Base-by-base conservation (phyloP, 225 moss, liverwort and hornwort species). In the Asterella californica region DNA sequence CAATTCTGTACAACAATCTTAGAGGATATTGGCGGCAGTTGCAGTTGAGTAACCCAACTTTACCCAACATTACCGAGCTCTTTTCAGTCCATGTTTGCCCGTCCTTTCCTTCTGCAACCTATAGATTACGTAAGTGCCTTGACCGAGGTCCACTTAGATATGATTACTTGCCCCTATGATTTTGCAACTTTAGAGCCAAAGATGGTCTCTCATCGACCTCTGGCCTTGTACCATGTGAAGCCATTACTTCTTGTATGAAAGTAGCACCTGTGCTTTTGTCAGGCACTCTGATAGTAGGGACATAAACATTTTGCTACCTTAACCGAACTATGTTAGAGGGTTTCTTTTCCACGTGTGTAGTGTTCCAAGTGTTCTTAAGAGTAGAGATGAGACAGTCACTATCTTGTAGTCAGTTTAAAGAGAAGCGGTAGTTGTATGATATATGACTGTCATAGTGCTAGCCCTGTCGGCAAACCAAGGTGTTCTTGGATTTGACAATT, bases 171-270 rank as follows among this genome's bases (percentile, higher is more conserved):
- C 55, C 37, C 66, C 55, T 79, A n/a, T 48, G 69, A 36, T 79
- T 78, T 79, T 70, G 69, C 34, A 68, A 70, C 70, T 42, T 53
- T 70, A 45, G 46, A 74, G 65, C 74, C 64, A 64, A 49, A 55
- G 59, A 68, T 49, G 72, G 62, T 74, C 62, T n/a, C 22, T 60
- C 22, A 24, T 60, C 8, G 64, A 59, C 79, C 81, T 70, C 69
- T 82, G 76, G 81, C 76, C 57, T 69, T 82, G 76, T 82, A 82
- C 76, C 81, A 82, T 82, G 76, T 82, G 67, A 76, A 71, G 74
- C 70, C 62, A 49, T 81, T 34, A 81, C 50, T 48, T 55, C 48
- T 52, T 64, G 49, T 74, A 81, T 74, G 81, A 74, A 81, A 73
- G 62, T 73, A 73, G 60, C 46, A 57, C 53, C 57, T 59, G 49